Conservation (phyloP, 2,329 filamentous ascomycete genomes). For the Cytospora schulzeri region DNA sequence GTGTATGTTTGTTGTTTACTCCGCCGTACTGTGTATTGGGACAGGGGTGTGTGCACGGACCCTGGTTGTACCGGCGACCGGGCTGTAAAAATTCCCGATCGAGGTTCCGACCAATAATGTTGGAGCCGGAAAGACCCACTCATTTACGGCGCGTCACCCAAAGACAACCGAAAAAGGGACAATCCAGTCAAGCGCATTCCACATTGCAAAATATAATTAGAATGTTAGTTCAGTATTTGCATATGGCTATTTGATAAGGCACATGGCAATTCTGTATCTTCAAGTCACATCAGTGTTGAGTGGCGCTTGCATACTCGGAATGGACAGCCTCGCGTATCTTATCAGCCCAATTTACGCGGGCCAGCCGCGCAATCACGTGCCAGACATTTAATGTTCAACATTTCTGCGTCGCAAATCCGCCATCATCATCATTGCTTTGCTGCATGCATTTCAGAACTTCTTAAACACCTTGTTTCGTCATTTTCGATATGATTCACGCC, state of each 20-base stretch:
- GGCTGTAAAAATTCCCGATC: constrained; percentile 18
- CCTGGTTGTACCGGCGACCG: constrained; percentile 24
- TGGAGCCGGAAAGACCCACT: background rate
- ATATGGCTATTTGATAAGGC: background rate
- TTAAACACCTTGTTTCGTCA: background rate
- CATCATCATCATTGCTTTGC: background rate
- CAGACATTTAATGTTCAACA: background rate
- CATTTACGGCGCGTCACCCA: constrained; percentile 25
- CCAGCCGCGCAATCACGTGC: constrained; percentile 23
- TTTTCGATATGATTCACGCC: background rate
- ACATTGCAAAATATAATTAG: background rate
- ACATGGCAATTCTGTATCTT: background rate
- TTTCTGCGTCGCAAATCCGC: constrained; percentile 18
- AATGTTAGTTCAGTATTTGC: background rate
- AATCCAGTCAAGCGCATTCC: background rate
- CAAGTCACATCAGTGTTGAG: background rate
- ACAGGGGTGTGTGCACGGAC: constrained; percentile 24
- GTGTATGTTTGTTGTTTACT: constrained; percentile 18
- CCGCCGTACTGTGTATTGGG: constrained; percentile 1
- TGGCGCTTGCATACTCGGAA: background rate
- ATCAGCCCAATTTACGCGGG: constrained; percentile 11
- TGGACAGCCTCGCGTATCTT: constrained; percentile 5
- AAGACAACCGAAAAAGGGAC: constrained; percentile 3
- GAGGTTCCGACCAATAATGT: constrained; percentile 4
- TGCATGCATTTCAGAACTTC: constrained; percentile 11